Percentiles rank a stretch among this genome's conserved stretches.
phyloP scores from a whole-genome alignment of 1,284 basidiomycete genomes.

The Prillingera fragicola region DNA sequence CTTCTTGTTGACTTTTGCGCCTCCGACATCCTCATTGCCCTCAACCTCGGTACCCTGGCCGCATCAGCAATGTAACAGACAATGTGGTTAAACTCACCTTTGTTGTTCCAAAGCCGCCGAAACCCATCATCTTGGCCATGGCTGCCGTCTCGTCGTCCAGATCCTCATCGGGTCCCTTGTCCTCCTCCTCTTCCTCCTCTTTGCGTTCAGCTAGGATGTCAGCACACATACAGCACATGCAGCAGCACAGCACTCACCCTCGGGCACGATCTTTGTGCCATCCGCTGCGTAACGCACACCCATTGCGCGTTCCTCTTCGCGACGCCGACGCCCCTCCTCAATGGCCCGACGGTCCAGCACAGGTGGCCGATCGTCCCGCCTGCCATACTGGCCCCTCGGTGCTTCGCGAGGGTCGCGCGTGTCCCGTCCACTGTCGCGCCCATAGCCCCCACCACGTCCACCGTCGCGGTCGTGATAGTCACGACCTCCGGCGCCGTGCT shows the following conservation, averaged over 20 bases:
- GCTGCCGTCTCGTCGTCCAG: slow-evolving; percentile 60
- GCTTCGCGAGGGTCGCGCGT: slow-evolving; percentile 9
- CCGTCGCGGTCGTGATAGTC: slow-evolving; percentile 5
- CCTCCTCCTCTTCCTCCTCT: slow-evolving; percentile 18
- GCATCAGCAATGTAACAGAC: not conserved
- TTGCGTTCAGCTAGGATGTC: not conserved
- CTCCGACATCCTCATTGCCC: slow-evolving; percentile 52
- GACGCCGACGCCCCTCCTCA: slow-evolving; percentile 43
- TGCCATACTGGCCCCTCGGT: slow-evolving; percentile 12
- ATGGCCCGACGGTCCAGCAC: slow-evolving; percentile 39
- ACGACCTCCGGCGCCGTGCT: slow-evolving; percentile 10
- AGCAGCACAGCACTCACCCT: slow-evolving; percentile 17
- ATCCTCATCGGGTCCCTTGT: slow-evolving; percentile 57
- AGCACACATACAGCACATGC: not conserved
- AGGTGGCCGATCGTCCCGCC: slow-evolving; percentile 30
- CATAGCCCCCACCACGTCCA: slow-evolving; percentile 9
- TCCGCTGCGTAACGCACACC: slow-evolving; percentile 33
- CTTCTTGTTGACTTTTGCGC: slow-evolving; percentile 71
- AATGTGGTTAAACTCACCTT: slow-evolving; percentile 58
- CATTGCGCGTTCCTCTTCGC: slow-evolving; percentile 43
- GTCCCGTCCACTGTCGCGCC: not conserved
- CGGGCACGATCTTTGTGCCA: slow-evolving; percentile 19
- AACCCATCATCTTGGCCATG: slow-evolving; percentile 88
- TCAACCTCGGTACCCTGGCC: slow-evolving; percentile 66
- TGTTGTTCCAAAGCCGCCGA: slow-evolving; percentile 79